phyloP scores from a whole-genome alignment of 805 yeast genomes.

The Priceomyces fermenticarens region DNA sequence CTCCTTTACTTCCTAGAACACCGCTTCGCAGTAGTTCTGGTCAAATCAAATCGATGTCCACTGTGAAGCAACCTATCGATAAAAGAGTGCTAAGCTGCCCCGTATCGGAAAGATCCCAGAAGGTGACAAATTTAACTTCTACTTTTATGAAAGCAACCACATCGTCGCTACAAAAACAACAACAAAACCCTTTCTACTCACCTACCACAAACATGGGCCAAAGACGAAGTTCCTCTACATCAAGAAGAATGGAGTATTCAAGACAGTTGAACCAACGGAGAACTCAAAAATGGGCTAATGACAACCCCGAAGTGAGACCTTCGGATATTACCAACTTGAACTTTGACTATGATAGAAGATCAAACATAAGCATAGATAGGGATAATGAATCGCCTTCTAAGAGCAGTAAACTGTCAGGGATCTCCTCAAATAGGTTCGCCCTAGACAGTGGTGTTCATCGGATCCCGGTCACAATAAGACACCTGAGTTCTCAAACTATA shows the following conservation, averaged over 20 bases:
- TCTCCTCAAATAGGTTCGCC: not conserved
- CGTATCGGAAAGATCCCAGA: conserved; percentile 13
- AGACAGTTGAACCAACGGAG: conserved; percentile 13
- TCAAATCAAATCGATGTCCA: conserved; percentile 10
- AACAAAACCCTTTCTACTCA: conserved; percentile 8
- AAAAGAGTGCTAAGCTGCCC: conserved; percentile 16
- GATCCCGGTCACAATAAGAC: not conserved
- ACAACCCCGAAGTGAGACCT: conserved; percentile 8
- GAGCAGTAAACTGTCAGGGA: not conserved
- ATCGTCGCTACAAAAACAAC: conserved; percentile 34
- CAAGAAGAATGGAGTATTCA: conserved; percentile 12
- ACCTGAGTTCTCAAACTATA: not conserved
- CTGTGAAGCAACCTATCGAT: conserved; percentile 10
- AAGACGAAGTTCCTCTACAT: conserved; percentile 2
- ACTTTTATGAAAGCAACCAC: conserved; percentile 42
- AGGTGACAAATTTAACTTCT: conserved; percentile 7
- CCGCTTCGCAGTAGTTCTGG: conserved; percentile 14
- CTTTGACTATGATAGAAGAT: conserved; percentile 1
- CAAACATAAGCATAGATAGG: not conserved
- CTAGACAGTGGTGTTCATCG: not conserved
- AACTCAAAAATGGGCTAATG: conserved; percentile 10
- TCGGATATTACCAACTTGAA: conserved; percentile 21
- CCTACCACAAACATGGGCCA: conserved; percentile 2
- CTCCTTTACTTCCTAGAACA: conserved; percentile 10
- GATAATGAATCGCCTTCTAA: conserved; percentile 7